Conservation (phyloP, 148 eudicot species). For the Amaranthus hypochondriacus region DNA sequence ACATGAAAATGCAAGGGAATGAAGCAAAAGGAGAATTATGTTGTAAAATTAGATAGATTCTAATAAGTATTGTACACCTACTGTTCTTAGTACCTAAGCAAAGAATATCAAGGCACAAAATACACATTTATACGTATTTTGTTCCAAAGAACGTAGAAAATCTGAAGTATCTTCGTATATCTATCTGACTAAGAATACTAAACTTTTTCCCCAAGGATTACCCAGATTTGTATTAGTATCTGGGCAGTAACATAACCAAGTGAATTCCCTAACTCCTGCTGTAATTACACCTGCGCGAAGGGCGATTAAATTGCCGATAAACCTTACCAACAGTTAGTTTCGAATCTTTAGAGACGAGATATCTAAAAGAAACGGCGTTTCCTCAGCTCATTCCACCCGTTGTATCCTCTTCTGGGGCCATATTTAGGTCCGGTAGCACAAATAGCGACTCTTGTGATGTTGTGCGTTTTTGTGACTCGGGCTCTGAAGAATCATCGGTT, state of each 20-base stretch:
- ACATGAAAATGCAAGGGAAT: neutral
- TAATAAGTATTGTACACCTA: slow-evolving; percentile 23
- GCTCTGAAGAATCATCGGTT: slow-evolving; percentile 13
- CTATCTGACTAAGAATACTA: slow-evolving; percentile 24
- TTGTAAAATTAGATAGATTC: slow-evolving; percentile 21
- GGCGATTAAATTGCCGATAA: slow-evolving; percentile 2
- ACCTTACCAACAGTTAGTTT: slow-evolving; percentile 24
- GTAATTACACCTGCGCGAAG: slow-evolving; percentile 27
- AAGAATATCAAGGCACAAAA: slow-evolving; percentile 27
- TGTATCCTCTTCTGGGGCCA: slow-evolving; percentile 48
- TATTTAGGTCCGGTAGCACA: slow-evolving; percentile 62
- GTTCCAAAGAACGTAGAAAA: slow-evolving; percentile 11
- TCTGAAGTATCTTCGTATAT: slow-evolving; percentile 13
- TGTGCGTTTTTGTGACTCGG: slow-evolving; percentile 7
- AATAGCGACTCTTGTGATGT: slow-evolving; percentile 26
- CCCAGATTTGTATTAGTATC: slow-evolving; percentile 18
- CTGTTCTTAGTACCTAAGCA: slow-evolving; percentile 11
- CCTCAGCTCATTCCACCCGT: slow-evolving; percentile 20
- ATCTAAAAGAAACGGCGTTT: slow-evolving; percentile 2
- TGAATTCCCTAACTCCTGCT: slow-evolving; percentile 20
- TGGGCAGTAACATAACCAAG: slow-evolving; percentile 25
- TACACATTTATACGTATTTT: slow-evolving; percentile 23
- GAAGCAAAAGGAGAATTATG: slow-evolving; percentile 1
- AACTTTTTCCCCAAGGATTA: slow-evolving; percentile 1
- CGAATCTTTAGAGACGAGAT: neutral